Conservation (phyloP, 2,329 filamentous ascomycete species). For the Stemphylium beticola region DNA sequence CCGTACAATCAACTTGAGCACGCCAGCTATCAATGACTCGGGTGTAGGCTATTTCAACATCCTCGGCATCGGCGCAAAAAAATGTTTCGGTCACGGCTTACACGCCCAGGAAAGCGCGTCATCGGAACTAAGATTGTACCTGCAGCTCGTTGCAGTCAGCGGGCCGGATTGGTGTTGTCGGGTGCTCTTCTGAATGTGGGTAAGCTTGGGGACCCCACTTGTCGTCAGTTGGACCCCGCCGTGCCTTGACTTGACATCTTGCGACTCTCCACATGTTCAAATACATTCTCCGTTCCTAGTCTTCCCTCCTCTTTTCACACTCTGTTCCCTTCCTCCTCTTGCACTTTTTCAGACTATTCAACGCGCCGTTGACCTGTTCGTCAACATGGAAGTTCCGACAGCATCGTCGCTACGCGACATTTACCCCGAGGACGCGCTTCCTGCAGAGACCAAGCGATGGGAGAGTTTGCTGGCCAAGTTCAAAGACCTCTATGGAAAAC, state of each 20-base stretch:
- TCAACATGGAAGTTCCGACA: slow-evolving; percentile 67
- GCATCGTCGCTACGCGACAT: slow-evolving; percentile 78
- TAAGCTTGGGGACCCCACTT: slow-evolving; percentile 31
- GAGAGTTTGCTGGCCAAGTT: slow-evolving; percentile 74
- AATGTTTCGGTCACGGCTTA: neutral
- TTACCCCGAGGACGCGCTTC: slow-evolving; percentile 76
- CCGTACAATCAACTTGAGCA: neutral
- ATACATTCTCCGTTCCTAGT: slow-evolving; percentile 13
- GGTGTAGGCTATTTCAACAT: neutral
- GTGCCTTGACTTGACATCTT: slow-evolving; percentile 26
- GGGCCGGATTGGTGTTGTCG: slow-evolving; percentile 18
- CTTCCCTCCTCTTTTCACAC: neutral
- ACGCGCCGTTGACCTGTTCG: neutral
- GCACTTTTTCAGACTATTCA: neutral
- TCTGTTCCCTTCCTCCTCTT: slow-evolving; percentile 8
- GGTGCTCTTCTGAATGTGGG: slow-evolving; percentile 25
- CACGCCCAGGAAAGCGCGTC: neutral
- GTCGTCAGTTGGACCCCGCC: slow-evolving; percentile 29
- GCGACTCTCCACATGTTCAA: slow-evolving; percentile 21
- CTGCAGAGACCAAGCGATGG: slow-evolving; percentile 76
- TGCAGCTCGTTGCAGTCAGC: slow-evolving; percentile 25
- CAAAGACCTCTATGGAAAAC: slow-evolving; percentile 69
- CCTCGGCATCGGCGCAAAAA: neutral
- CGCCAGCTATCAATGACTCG: neutral
- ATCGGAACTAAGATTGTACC: slow-evolving; percentile 15